Evolutionary conservation across 1,139 yeast species (phyloP), one percentile per base, ranked within the genome.

Genomic region (Debaryomycetaceae sp.): DNA sequence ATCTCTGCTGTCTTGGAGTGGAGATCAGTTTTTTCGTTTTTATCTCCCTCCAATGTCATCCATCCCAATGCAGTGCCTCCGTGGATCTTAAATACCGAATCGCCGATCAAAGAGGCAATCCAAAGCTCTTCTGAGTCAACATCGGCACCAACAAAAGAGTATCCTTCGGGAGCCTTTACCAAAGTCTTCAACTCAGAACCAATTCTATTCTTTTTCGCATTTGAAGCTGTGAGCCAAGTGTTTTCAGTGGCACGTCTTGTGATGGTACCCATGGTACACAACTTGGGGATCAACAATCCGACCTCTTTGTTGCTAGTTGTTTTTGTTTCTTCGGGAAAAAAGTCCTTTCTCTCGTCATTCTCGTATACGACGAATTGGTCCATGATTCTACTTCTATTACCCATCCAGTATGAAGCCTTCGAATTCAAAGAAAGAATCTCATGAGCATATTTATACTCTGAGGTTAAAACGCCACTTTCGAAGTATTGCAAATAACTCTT

Each of bases 41-140:
- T 95, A 22, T 93, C 84, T 14, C 99, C 99, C 70, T 95, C 99
- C 44, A 95, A 73, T 1, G 98, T 91, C 99, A 95, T 95, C 99
- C 99, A 95, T 0, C 99, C 98, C 44, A 95, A 76, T 0, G 98
- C 96, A 0, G 99, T 89, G 13, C 95, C 95, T 3, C 99, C 99
- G 62, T 95, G 99, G 36, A 87, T 70, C 42, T 84, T 81, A 63
- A 93, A 88, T 45, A 84, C 80, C 0, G 98, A 84, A 62, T 95
- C 99, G 2, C 99, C 98, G 41, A 93, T 83, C 36, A 95, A 70
- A 24, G 97, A 87, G 0, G 99, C 99, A 54, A 95, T 93, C 99
- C 99, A 95, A 41, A 95, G 73, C 59, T 95, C 99, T 61, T 95
- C 99, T 37, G 97, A 88, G 65, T 95, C 99, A 5, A 95, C 99